A percentile compares a stretch with the other conserved stretches of the same genome.
phyloP scores from a whole-genome alignment of 2,329 filamentous ascomycete species.

The Sphaceloma murrayae region DNA sequence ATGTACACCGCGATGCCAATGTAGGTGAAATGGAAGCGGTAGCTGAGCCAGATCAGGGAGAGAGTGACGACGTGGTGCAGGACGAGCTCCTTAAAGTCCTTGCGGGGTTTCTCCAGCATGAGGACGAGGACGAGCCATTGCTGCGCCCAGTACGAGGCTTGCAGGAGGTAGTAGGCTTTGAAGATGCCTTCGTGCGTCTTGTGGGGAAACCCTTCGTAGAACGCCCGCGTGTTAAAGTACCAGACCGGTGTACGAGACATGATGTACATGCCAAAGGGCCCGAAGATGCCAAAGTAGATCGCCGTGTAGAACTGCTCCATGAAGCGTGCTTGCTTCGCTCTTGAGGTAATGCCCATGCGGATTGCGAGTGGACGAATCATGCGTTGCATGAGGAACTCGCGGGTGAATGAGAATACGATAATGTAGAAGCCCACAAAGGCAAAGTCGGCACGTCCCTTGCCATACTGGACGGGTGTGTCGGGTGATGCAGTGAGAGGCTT shows the following conservation, averaged over 20 bases:
- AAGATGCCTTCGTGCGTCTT: constrained; percentile 66
- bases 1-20: constrained; percentile 90
- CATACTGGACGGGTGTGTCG: constrained; percentile 56
- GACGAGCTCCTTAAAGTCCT: constrained; percentile 91
- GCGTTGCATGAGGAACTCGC: constrained; percentile 93
- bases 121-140: constrained; percentile 81
- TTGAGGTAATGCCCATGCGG: constrained; percentile 57
- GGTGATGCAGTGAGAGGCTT: constrained; percentile 33
- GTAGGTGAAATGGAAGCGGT: constrained; percentile 94
- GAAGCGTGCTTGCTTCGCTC: constrained; percentile 77
- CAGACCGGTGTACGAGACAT: constrained; percentile 87
- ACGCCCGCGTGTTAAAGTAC: constrained; percentile 87
- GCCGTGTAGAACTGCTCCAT: constrained; percentile 96
- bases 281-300: constrained; percentile 75
- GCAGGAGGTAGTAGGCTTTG: constrained; percentile 93
- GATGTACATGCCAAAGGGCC: constrained; percentile 76
- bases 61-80: constrained; percentile 86
- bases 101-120: constrained; percentile 83
- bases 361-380: constrained; percentile 68
- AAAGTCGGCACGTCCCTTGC: constrained; percentile 78
- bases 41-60: constrained; percentile 72
- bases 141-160: constrained; percentile 92
- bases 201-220: constrained; percentile 87
- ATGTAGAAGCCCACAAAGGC: constrained; percentile 85
- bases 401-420: constrained; percentile 80